These are phyloP conservation scores for Candida rishiriensis DNA, from an alignment of 805 yeast species.

Conservation along the genomic window DNA sequence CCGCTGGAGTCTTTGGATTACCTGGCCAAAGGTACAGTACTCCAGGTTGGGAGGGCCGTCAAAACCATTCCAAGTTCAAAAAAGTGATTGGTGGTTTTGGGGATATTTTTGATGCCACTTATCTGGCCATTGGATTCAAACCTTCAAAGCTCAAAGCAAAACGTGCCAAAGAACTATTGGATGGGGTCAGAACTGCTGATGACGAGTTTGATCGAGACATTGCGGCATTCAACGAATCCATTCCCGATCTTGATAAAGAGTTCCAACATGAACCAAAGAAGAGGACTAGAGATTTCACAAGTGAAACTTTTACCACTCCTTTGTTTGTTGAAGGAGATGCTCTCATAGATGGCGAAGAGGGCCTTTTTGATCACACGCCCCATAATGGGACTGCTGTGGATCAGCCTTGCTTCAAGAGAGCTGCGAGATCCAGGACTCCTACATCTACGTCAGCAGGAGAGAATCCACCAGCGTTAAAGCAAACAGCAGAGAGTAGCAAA, in stretches of 20 bases:
- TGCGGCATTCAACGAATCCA: background rate
- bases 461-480: background rate
- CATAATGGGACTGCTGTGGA: constrained; percentile 6
- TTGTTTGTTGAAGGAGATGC: constrained; percentile 1
- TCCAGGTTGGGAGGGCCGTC: constrained; percentile 11
- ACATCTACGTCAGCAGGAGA: background rate
- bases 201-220: background rate
- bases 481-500: background rate
- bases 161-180: constrained; percentile 8
- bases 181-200: constrained; percentile 2
- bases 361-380: background rate
- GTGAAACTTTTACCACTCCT: background rate
- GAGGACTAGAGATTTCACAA: background rate
- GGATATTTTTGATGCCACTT: constrained; percentile 18
- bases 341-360: background rate
- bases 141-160: constrained; percentile 12
- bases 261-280: constrained; percentile 3
- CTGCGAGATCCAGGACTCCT: background rate
- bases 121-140: constrained; percentile 10
- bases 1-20: background rate
- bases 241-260: constrained; percentile 17
- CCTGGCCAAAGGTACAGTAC: constrained; percentile 3
- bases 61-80: constrained; percentile 14
- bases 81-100: constrained; percentile 4
- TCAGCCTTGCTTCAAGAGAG: constrained; percentile 2